Evolutionary conservation across 164 flowering plant genomes (phyloP).

Genomic region (Annona cherimola): DNA sequence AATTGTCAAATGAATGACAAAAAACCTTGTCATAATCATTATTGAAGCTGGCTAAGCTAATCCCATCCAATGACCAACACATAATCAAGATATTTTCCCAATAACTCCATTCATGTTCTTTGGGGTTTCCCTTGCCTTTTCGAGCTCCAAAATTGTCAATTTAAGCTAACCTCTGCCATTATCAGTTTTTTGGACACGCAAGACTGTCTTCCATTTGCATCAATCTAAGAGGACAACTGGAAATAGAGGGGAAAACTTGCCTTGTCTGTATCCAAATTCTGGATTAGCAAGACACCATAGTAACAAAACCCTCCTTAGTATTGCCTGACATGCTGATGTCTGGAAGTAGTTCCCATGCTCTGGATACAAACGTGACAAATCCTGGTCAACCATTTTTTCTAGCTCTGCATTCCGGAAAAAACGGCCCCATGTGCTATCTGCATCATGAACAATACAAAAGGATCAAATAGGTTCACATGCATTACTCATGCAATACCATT

Average conservation of each 20-base stretch:
- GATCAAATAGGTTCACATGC: not conserved
- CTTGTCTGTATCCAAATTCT: conserved; percentile 87
- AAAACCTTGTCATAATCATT: too few relatives aligned
- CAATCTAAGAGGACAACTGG: not conserved
- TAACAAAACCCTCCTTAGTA: conserved; percentile 70
- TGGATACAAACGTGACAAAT: conserved; percentile 88
- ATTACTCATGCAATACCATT: too few relatives aligned
- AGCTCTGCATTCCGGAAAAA: conserved; percentile 90
- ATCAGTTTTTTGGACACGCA: too few relatives aligned
- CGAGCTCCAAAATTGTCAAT: too few relatives aligned
- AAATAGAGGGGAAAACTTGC: conserved; percentile 24
- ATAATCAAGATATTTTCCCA: too few relatives aligned
- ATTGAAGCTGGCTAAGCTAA: too few relatives aligned
- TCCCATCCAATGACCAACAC: too few relatives aligned
- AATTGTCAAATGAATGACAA: not conserved
- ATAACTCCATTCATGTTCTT: too few relatives aligned
- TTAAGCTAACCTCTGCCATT: too few relatives aligned
- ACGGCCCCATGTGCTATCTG: conserved; percentile 97
- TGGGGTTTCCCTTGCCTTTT: too few relatives aligned
- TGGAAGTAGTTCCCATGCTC: conserved; percentile 92
- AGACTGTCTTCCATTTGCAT: not conserved
- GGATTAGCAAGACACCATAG: conserved; percentile 93
- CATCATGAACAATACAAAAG: conserved; percentile 10
- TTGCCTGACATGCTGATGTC: conserved; percentile 77
- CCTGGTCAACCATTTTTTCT: conserved; percentile 90